phyloP scores from a whole-genome alignment of 345 rosid genomes.

The Clausena lansium region DNA sequence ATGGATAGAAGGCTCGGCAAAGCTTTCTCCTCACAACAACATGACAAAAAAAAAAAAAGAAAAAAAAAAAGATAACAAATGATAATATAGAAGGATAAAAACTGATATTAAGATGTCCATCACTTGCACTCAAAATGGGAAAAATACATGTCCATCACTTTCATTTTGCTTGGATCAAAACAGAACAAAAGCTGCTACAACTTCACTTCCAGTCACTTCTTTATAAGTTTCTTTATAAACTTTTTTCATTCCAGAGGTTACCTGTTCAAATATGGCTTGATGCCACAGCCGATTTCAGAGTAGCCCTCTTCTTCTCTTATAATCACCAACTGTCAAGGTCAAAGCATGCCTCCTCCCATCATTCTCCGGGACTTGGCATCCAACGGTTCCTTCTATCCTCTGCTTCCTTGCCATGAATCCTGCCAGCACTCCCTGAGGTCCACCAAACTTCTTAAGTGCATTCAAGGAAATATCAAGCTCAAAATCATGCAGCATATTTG shows the following conservation, averaged over 20 bases:
- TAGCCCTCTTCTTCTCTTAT: constrained; percentile 98
- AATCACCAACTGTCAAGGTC: constrained; percentile 92
- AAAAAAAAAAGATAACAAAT: too few species aligned
- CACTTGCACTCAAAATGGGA: too few species aligned
- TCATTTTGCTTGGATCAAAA: not conserved
- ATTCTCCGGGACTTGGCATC: constrained; percentile 74
- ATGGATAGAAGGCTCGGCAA: too few species aligned
- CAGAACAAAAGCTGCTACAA: not conserved
- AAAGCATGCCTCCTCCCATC: constrained; percentile 85
- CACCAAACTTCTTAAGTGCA: constrained; percentile 70
- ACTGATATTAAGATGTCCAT: too few species aligned
- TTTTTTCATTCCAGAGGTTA: not conserved
- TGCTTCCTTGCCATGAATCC: constrained; percentile 97
- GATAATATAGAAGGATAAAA: not conserved
- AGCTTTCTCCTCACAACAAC: too few species aligned
- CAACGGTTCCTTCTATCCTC: constrained; percentile 80
- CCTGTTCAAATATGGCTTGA: not conserved
- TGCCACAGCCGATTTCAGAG: constrained; percentile 40
- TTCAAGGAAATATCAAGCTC: constrained; percentile 71
- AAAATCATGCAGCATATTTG: constrained; percentile 69
- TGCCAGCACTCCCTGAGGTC: constrained; percentile 74
- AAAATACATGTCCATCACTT: not conserved
- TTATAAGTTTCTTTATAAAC: not conserved
- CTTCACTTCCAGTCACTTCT: not conserved
- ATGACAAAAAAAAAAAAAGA: too few species aligned